Percentiles rank a stretch among this genome's conserved stretches.
Conservation (phyloP, 768 basidiomycete genomes). For the Steccherinum ochraceum region DNA sequence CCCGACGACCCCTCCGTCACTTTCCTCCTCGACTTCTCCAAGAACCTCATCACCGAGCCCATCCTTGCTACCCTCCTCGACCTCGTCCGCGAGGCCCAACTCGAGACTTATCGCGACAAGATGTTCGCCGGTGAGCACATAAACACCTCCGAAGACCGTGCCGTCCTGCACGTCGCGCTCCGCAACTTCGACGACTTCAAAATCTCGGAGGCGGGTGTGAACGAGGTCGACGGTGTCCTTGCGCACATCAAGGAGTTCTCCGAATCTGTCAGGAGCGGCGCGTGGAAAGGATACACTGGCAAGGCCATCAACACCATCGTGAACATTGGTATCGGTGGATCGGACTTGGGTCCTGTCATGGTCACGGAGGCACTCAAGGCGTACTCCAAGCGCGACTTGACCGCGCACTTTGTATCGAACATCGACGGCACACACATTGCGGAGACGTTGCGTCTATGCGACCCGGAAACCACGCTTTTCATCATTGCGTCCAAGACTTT, state of each 20-base stretch:
- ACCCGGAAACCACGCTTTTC: slow-evolving; percentile 92
- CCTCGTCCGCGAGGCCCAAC: slow-evolving; percentile 79
- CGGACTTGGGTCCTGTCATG: slow-evolving; percentile 98
- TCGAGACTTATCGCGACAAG: slow-evolving; percentile 80
- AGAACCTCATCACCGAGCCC: slow-evolving; percentile 88
- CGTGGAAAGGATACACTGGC: slow-evolving; percentile 97
- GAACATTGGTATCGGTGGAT: slow-evolving; percentile 98
- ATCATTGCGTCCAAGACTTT: slow-evolving; percentile 99
- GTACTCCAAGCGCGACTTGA: slow-evolving; percentile 86
- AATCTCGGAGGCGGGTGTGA: slow-evolving; percentile 74
- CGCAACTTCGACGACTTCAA: slow-evolving; percentile 73
- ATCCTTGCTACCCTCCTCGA: slow-evolving; percentile 72
- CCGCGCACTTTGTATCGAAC: slow-evolving; percentile 89
- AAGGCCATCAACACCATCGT: slow-evolving; percentile 92
- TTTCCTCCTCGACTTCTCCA: slow-evolving; percentile 93
- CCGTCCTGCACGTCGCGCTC: slow-evolving; percentile 92
- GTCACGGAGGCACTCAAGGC: slow-evolving; percentile 95
- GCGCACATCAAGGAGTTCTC: slow-evolving; percentile 90
- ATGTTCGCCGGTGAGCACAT: slow-evolving; percentile 97
- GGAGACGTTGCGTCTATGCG: slow-evolving; percentile 72
- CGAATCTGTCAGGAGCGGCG: slow-evolving; percentile 75
- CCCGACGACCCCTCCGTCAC: slow-evolving; percentile 60
- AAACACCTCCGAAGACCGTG: slow-evolving; percentile 97
- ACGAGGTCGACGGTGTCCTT: slow-evolving; percentile 79
- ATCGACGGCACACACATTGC: slow-evolving; percentile 98